Evolutionary conservation across 2,329 filamentous ascomycete species (phyloP).

Genomic region (Aspergillus hiratsukae): DNA sequence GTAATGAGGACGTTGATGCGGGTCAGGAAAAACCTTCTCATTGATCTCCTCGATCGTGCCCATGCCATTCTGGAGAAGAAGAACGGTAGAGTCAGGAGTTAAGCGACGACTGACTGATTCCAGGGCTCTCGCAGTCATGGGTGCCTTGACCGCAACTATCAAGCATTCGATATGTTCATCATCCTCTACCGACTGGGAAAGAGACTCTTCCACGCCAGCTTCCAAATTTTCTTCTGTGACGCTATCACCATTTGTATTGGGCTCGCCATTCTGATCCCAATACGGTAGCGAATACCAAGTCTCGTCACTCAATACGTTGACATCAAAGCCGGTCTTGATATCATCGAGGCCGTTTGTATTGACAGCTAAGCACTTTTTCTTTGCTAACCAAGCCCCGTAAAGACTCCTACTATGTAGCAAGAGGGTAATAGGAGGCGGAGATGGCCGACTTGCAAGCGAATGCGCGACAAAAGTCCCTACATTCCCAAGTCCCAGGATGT

Average conservation of each 20-base stretch:
- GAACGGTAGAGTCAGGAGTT: constrained; percentile 64
- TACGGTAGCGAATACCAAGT: constrained; percentile 32
- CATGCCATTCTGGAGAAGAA: constrained; percentile 76
- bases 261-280: constrained; percentile 13
- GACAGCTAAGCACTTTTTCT: constrained; percentile 31
- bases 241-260: constrained; percentile 2
- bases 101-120: constrained; percentile 63
- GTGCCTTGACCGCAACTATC: constrained; percentile 73
- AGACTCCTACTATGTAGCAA: constrained; percentile 60
- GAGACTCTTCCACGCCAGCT: constrained; percentile 3
- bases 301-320: constrained; percentile 34
- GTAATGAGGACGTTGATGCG: constrained; percentile 65
- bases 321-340: constrained; percentile 41
- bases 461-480: constrained; percentile 75
- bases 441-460: constrained; percentile 57
- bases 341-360: constrained; percentile 39
- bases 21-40: constrained; percentile 63
- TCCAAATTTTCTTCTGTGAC: constrained; percentile 9
- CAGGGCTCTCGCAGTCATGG: constrained; percentile 63
- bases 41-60: constrained; percentile 79
- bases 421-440: constrained; percentile 70
- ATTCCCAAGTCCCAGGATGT: constrained; percentile 77
- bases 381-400: constrained; percentile 31
- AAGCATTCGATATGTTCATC: constrained; percentile 63
- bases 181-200: constrained; percentile 21